phyloP scores from a whole-genome alignment of 306 rosid species.

The Vicia sativa region DNA sequence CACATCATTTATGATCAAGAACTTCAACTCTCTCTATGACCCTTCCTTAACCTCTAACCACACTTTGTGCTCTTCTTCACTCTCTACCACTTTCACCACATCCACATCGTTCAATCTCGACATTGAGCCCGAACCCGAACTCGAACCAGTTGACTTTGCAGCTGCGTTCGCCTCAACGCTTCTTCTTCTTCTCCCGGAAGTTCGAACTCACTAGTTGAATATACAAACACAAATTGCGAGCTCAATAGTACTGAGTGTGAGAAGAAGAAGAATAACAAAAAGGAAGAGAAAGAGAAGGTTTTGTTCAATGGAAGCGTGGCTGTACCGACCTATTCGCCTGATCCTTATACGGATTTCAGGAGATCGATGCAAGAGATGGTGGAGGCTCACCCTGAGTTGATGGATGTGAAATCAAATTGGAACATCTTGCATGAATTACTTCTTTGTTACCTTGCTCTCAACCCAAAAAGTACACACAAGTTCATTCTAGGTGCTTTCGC shows the following conservation, averaged over 20 bases:
- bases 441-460: slow-evolving; percentile 77
- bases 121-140: slow-evolving; percentile 22
- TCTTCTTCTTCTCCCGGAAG: slow-evolving; percentile 92
- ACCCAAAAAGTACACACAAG: slow-evolving; percentile 76
- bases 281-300: slow-evolving; percentile 18
- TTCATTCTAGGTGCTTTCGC: slow-evolving; percentile 81
- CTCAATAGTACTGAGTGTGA: not conserved
- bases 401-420: slow-evolving; percentile 67
- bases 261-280: not conserved
- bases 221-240: slow-evolving; percentile 21
- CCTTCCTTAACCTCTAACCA: slow-evolving; percentile 22
- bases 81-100: slow-evolving; percentile 30
- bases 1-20: slow-evolving; percentile 52
- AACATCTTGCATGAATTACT: slow-evolving; percentile 81
- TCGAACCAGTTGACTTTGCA: slow-evolving; percentile 52
- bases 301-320: slow-evolving; percentile 65
- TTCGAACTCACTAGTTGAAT: slow-evolving; percentile 80
- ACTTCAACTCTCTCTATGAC: slow-evolving; percentile 89
- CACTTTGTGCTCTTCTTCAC: slow-evolving; percentile 52
- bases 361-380: slow-evolving; percentile 95
- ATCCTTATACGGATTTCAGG: slow-evolving; percentile 83
- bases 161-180: slow-evolving; percentile 75
- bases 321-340: slow-evolving; percentile 76
- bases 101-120: slow-evolving; percentile 23
- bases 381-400: slow-evolving; percentile 70